A percentile compares a stretch with the other conserved stretches of the same genome.
Evolutionary conservation across 108 stramenopile species (phyloP).

Genomic region (Stephanodiscus triporus): DNA sequence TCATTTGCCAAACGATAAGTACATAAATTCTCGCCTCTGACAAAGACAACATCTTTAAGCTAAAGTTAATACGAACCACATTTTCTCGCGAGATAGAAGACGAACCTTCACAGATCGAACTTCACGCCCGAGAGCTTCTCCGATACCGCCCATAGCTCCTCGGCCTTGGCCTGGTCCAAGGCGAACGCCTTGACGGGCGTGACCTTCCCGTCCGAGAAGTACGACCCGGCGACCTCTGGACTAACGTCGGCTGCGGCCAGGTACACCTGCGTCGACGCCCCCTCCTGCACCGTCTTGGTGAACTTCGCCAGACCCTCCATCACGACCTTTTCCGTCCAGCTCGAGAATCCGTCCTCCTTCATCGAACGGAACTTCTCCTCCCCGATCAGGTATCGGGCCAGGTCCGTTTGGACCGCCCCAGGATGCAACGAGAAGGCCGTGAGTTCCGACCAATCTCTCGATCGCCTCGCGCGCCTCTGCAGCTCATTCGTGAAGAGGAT

Average conservation of each 20-base stretch:
- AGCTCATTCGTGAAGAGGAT: slow-evolving; percentile 73
- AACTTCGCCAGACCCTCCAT: slow-evolving; percentile 46
- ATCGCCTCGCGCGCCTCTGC: slow-evolving; percentile 43
- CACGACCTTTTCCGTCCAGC: slow-evolving; percentile 41
- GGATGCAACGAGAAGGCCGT: slow-evolving; percentile 58
- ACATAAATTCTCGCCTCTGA: too few relatives aligned
- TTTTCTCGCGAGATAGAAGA: too few relatives aligned
- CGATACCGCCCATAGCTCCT: slow-evolving; percentile 50
- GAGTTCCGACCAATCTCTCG: slow-evolving; percentile 23
- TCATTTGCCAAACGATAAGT: too few relatives aligned
- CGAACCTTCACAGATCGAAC: slow-evolving; percentile 33
- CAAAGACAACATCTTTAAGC: too few relatives aligned
- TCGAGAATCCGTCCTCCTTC: slow-evolving; percentile 46
- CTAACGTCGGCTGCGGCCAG: slow-evolving; percentile 40
- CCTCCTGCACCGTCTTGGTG: slow-evolving; percentile 55
- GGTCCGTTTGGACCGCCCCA: slow-evolving; percentile 63
- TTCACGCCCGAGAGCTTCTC: slow-evolving; percentile 53
- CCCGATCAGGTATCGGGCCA: slow-evolving; percentile 52
- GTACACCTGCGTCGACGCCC: slow-evolving; percentile 61
- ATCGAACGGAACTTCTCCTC: slow-evolving; percentile 50
- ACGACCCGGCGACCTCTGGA: slow-evolving; percentile 31
- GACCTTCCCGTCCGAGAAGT: slow-evolving; percentile 47
- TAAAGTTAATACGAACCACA: too few relatives aligned
- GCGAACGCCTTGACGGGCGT: slow-evolving; percentile 41
- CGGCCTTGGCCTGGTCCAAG: slow-evolving; percentile 26